Base-by-base conservation (phyloP, 2,329 filamentous ascomycete species). In the Trichoderma sp. region DNA sequence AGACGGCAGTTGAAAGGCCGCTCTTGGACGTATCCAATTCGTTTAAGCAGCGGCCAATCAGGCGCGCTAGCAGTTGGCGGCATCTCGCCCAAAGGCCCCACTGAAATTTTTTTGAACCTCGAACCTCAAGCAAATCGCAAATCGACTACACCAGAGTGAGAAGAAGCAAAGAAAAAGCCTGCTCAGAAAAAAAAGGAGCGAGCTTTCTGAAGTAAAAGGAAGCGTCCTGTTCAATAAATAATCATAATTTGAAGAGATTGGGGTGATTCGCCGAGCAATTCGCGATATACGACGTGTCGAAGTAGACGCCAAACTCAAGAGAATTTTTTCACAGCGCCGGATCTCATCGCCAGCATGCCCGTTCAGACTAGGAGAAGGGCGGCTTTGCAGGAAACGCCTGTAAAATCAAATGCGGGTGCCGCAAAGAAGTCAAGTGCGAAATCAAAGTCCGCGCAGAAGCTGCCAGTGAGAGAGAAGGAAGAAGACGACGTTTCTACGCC, bases 381-480 rank as follows among this genome's bases (percentile, higher is more conserved):
- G 72, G 73, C 75, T 31, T 66, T 71, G 11, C 71, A 76, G 58
- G 75, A 70, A 16, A 61, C 69, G 4, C 55, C 70, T 24, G 70
- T 68, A 7, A 70, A 75, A 27, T 6, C 66, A 11, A 5, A 24
- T 19, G 13, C 59, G 10, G 16, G 66, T 10, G 49, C 57, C 5
- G 69, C 71, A 3, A 61, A 71, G 62, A 40, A 70, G 0, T 64
- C 70, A 27, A 61, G 71, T 49, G 69, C 74, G 6, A 69, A 73
- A 8, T 62, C 72, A 6, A 73, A 73, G 56, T 71, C 66, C 35
- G 72, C 73, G 60, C 73, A 74, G 68, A 79, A 79, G 55, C 75
- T 81, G 6, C 77, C 79, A 3, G 74, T 81, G 56, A 76, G 80
- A 40, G 75, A 75, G 70, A 81, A 77, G 70, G 77, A 75, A 21